These are phyloP conservation scores for Tothia fuscella DNA, from an alignment of 2,329 filamentous ascomycete species.

Conservation along the genomic window DNA sequence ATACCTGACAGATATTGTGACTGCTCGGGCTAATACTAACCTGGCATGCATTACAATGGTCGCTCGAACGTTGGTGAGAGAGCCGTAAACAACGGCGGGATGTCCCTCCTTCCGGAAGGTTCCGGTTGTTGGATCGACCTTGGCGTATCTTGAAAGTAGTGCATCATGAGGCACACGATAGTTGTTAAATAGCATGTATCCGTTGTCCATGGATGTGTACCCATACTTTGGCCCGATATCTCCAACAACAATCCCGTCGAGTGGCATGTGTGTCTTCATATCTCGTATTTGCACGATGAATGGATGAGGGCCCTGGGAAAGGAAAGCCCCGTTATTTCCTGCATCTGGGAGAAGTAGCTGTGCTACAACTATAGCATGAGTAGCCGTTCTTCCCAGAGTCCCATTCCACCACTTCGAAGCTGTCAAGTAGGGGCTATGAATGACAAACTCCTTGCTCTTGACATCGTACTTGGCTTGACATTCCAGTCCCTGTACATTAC, in stretches of 20 bases:
- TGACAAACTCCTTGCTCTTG: constrained; percentile 33
- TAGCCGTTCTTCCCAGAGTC: constrained; percentile 40
- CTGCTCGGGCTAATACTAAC: constrained; percentile 39
- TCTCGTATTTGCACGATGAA: constrained; percentile 42
- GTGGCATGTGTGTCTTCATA: constrained; percentile 34
- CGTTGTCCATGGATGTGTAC: constrained; percentile 41
- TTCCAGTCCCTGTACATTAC: constrained; percentile 40
- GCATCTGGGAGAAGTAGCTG: constrained; percentile 33
- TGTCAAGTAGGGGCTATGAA: constrained; percentile 40
- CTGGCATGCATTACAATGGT: constrained; percentile 39
- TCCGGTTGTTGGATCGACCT: constrained; percentile 35
- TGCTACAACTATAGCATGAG: constrained; percentile 42
- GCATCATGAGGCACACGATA: constrained; percentile 36
- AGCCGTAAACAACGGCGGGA: constrained; percentile 39
- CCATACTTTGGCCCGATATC: constrained; percentile 46
- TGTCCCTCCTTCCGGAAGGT: constrained; percentile 34
- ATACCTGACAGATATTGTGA: constrained; percentile 41
- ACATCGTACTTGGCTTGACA: constrained; percentile 36
- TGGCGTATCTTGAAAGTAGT: constrained; percentile 37
- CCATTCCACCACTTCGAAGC: constrained; percentile 46
- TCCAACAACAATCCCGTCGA: constrained; percentile 38
- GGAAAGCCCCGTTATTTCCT: constrained; percentile 18
- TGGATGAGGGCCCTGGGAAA: constrained; percentile 38
- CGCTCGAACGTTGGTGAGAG: constrained; percentile 36
- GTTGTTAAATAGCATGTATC: constrained; percentile 41